Conservation (phyloP, 768 basidiomycete species). For the Kwoniella mangroviensis region DNA sequence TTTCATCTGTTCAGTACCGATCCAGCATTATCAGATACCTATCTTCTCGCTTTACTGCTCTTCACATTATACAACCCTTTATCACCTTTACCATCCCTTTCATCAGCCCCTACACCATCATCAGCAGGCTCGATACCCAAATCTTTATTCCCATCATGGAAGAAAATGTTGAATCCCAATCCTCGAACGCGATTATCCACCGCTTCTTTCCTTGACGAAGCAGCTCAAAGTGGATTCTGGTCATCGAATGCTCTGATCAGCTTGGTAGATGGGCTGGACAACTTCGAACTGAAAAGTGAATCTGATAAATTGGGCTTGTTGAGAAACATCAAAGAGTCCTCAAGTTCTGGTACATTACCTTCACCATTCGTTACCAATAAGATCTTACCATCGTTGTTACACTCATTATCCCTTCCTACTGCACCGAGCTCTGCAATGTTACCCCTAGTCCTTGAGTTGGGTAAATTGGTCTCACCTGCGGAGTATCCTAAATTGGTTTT, state of each 20-base stretch:
- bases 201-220: conserved; percentile 74
- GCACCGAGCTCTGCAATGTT: conserved; percentile 69
- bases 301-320: conserved; percentile 75
- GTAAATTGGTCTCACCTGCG: conserved; percentile 69
- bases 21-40: conserved; percentile 77
- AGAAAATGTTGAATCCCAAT: conserved; percentile 86
- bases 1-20: conserved; percentile 57
- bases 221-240: conserved; percentile 72
- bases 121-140: conserved; percentile 77
- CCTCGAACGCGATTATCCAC: conserved; percentile 76
- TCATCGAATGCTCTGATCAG: conserved; percentile 77
- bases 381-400: conserved; percentile 79
- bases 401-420: conserved; percentile 54
- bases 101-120: conserved; percentile 76
- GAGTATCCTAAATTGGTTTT: conserved; percentile 70
- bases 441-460: conserved; percentile 81
- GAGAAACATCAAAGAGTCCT: conserved; percentile 73
- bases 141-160: conserved; percentile 76
- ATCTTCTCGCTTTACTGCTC: conserved; percentile 83
- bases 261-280: conserved; percentile 81
- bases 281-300: conserved; percentile 79
- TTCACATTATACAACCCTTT: conserved; percentile 86
- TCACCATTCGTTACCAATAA: conserved; percentile 80
- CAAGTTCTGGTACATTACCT: conserved; percentile 73
- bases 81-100: conserved; percentile 70